phyloP scores from a whole-genome alignment of 345 rosid genomes.

The Citrus unshiu region DNA sequence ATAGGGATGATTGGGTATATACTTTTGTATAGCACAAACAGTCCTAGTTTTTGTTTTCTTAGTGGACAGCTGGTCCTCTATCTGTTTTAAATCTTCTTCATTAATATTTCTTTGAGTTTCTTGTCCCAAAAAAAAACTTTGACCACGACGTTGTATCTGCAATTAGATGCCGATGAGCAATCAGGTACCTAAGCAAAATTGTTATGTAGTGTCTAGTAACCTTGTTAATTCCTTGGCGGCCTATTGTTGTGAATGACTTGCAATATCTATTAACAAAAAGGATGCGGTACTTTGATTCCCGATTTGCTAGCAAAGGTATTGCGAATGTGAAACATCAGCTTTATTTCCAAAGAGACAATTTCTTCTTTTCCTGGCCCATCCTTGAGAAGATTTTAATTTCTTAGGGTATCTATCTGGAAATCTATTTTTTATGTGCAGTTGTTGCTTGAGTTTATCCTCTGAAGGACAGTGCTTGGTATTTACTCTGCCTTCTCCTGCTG shows the following conservation, averaged over 20 bases:
- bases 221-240: neutral
- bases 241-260: neutral
- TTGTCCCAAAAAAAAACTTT: too few relatives aligned
- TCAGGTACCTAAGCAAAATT: neutral
- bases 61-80: too few relatives aligned
- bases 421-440: neutral
- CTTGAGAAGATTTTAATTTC: neutral
- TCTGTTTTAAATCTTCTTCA: too few relatives aligned
- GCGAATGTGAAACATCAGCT: neutral
- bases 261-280: neutral
- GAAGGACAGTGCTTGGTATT: neutral
- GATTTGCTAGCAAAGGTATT: neutral
- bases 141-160: neutral
- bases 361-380: neutral
- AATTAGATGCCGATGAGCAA: neutral
- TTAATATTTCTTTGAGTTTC: too few relatives aligned
- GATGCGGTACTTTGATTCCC: neutral
- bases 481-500: slow-evolving; percentile 1
- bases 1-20: too few relatives aligned
- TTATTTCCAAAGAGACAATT: neutral
- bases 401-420: neutral
- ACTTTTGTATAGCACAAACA: too few relatives aligned
- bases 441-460: neutral
- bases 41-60: too few relatives aligned
- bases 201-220: neutral